Evolutionary conservation across 768 basidiomycete genomes (phyloP), one percentile per base, ranked within the genome.

Genomic region (Sarcodon sp.): DNA sequence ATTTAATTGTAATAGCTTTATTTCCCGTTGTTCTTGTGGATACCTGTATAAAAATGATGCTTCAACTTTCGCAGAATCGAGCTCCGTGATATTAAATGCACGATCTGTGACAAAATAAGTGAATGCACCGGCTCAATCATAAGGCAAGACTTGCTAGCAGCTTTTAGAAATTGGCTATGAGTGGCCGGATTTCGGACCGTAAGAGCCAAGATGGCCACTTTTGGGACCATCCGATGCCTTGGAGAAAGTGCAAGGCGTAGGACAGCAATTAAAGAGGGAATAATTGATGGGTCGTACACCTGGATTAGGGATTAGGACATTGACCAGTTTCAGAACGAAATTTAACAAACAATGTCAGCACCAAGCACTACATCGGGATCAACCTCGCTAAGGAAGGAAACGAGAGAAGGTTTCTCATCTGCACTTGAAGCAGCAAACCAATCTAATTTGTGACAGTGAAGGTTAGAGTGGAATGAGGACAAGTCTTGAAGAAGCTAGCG

Each of bases 221-320:
- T 36, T n/a, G 36, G 36, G 32, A 1, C 33, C n/a, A 3, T 18
- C 13, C 5, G 16, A 18, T 33, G 47, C 18, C 12, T 49, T 50
- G 7, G 33, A 47, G 51, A 51, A 12, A 73, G 52, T 10, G 61
- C 61, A 16, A 66, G 46, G 41, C 31, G 57, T 11, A 87, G 59
- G 5, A 73, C 70, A 10, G 65, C 64, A 1, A 80, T 67, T 3
- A 87, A 66, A 0, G 77, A 65, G 6, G 75, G 72, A 41, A 86
- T 72, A 36, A 87, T 62, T 8, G 57, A 57, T 7, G 80, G 79
- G 55, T 87, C 83, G 55, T 79, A 88, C 6, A 83, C 77, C 85
- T 87, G 50, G 45, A 18, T 4, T 33, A 15, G 46, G 16, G 48
- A 34, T 35, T 15, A 48, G 34, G 3, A 7, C n/a, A 45, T 41